Conservation (phyloP, 1,284 basidiomycete species). For the Ceratobasidium sp. region DNA sequence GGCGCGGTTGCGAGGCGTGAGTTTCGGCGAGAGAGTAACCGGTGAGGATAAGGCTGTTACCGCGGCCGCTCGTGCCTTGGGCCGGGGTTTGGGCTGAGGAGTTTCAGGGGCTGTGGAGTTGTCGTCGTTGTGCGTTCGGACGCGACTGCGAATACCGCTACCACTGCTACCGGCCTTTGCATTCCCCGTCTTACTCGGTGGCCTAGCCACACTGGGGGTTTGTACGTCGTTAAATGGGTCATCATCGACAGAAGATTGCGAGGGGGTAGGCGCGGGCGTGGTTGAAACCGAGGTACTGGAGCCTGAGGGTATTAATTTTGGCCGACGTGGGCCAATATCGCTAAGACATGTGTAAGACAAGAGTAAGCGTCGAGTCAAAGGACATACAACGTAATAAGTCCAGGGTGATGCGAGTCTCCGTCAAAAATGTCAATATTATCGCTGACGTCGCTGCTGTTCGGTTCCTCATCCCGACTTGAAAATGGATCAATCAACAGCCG, state of each 20-base stretch:
- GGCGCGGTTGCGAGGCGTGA: constrained; percentile 59
- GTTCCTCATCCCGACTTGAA: constrained; percentile 1
- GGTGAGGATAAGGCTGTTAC: constrained; percentile 46
- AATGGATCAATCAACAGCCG: constrained; percentile 2
- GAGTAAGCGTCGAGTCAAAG: neutral
- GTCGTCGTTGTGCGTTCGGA: constrained; percentile 13
- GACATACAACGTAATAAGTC: constrained; percentile 15
- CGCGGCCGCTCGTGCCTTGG: constrained; percentile 38
- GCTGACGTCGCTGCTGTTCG: constrained; percentile 8
- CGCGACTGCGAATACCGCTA: neutral
- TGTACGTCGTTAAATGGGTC: neutral
- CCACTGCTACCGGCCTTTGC: constrained; percentile 8
- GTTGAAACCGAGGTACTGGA: constrained; percentile 21
- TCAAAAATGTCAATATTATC: constrained; percentile 15
- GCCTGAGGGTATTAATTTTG: neutral
- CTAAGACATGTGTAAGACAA: constrained; percentile 5
- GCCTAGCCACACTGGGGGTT: neutral
- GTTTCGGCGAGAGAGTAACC: constrained; percentile 50
- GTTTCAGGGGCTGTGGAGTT: constrained; percentile 45
- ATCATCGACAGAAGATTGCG: constrained; percentile 3
- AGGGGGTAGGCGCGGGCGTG: neutral
- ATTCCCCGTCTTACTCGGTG: constrained; percentile 5
- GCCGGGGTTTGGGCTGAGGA: constrained; percentile 44
- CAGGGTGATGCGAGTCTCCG: constrained; percentile 18
- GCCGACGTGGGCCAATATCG: constrained; percentile 5